phyloP scores from a whole-genome alignment of 108 stramenopile species.

The Cyclotella choctawhatcheeana region DNA sequence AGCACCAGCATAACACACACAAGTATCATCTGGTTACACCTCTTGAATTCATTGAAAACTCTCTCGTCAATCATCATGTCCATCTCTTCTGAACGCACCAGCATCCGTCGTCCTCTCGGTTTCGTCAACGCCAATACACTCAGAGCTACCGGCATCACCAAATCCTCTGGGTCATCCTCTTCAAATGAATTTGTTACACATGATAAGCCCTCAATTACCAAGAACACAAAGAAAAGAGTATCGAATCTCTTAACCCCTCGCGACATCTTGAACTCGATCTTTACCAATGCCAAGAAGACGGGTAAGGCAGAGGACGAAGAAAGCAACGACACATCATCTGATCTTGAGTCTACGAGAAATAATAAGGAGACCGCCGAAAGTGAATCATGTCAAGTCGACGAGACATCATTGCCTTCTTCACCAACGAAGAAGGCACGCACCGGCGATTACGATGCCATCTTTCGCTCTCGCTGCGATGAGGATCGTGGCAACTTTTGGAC shows the following conservation, averaged over 20 bases:
- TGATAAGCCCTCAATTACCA: too few species aligned
- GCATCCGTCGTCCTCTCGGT: slow-evolving; percentile 27
- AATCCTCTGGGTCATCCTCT: slow-evolving; percentile 1
- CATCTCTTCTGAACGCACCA: slow-evolving; percentile 21
- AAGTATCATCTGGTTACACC: neutral
- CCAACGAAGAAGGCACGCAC: slow-evolving; percentile 10
- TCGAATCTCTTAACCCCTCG: neutral
- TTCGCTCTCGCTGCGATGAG: neutral
- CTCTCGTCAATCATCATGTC: slow-evolving; percentile 4
- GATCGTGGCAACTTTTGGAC: neutral
- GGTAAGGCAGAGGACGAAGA: neutral
- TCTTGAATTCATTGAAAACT: neutral
- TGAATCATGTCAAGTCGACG: neutral
- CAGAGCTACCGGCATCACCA: neutral
- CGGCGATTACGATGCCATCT: neutral
- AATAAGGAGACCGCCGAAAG: slow-evolving; percentile 9
- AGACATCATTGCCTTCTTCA: neutral
- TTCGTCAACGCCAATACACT: slow-evolving; percentile 28
- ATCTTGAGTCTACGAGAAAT: slow-evolving; percentile 3
- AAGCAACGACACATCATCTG: neutral
- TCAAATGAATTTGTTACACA: neutral
- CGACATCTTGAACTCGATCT: neutral
- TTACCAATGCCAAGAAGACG: neutral
- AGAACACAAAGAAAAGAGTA: neutral
- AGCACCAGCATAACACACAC: neutral